phyloP scores from a whole-genome alignment of 1,139 yeast genomes.

The Taphrina communis region DNA sequence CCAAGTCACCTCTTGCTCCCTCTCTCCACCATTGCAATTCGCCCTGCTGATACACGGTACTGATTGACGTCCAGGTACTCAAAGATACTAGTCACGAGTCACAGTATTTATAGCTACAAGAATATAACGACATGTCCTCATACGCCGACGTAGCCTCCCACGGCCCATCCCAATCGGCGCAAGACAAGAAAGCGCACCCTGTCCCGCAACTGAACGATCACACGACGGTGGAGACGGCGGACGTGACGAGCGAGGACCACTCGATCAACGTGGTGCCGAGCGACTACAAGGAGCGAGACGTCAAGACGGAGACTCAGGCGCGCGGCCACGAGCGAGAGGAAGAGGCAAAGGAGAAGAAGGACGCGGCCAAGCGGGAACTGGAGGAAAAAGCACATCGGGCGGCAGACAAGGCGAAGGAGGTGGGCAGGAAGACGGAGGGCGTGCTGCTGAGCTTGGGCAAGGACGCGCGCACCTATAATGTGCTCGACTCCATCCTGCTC shows the following conservation, averaged over 20 bases:
- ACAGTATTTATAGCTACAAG: background rate
- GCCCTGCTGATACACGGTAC: no score
- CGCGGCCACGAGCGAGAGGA: background rate
- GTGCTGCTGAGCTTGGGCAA: constrained; percentile 30
- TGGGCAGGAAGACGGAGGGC: constrained; percentile 34
- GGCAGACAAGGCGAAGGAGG: constrained; percentile 30
- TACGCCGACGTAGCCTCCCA: constrained; percentile 35
- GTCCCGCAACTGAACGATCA: constrained; percentile 26
- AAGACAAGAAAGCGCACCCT: constrained; percentile 25
- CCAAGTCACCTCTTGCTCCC: no score
- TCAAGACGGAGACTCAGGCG: constrained; percentile 40
- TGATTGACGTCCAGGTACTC: no score
- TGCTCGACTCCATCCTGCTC: constrained; percentile 26
- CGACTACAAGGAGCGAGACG: constrained; percentile 30
- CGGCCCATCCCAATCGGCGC: constrained; percentile 33
- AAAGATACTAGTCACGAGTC: no score
- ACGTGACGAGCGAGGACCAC: constrained; percentile 30
- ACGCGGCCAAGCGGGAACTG: constrained; percentile 12
- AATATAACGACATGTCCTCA: constrained; percentile 20
- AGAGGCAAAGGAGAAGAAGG: background rate
- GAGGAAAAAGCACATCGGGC: constrained; percentile 13
- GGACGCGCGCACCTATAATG: constrained; percentile 32
- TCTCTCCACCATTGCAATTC: no score
- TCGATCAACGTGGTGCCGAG: constrained; percentile 34
- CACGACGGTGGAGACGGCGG: constrained; percentile 19